Percentiles rank a stretch among this genome's conserved stretches.
Evolutionary conservation across 805 yeast genomes (phyloP).

Genomic region (Henningerozyma blattae): DNA sequence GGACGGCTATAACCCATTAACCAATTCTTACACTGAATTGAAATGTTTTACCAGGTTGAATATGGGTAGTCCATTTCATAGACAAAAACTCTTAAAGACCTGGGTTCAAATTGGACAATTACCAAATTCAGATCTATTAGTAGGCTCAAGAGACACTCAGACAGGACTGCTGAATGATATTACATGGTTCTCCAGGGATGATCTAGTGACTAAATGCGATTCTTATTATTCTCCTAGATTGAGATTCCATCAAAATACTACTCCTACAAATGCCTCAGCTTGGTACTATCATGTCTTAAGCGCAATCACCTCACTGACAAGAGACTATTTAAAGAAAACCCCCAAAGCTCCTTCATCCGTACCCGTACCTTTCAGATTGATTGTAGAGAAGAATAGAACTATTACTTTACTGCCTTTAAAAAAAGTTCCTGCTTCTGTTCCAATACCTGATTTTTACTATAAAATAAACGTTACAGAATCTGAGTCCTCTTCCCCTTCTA

Average conservation of each 20-base stretch:
- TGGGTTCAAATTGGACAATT: slow-evolving; percentile 22
- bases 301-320: slow-evolving; percentile 7
- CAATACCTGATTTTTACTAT: neutral
- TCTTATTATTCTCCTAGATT: slow-evolving; percentile 7
- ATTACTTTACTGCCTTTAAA: neutral
- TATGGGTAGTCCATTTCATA: slow-evolving; percentile 12
- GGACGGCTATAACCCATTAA: slow-evolving; percentile 16
- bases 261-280: slow-evolving; percentile 16
- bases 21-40: slow-evolving; percentile 17
- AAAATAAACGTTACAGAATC: too few relatives aligned
- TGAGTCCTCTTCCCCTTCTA: too few relatives aligned
- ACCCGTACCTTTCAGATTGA: too few relatives aligned
- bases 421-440: neutral
- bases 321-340: too few relatives aligned
- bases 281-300: slow-evolving; percentile 18
- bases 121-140: slow-evolving; percentile 18
- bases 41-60: slow-evolving; percentile 19
- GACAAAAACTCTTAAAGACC: slow-evolving; percentile 21
- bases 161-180: slow-evolving; percentile 16
- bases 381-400: neutral
- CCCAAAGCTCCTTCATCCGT: neutral
- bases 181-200: slow-evolving; percentile 11
- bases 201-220: slow-evolving; percentile 12
- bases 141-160: slow-evolving; percentile 19
- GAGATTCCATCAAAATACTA: slow-evolving; percentile 12